Evolutionary conservation across 2,329 filamentous ascomycete species (phyloP).

Genomic region (Colletotrichum sp.): DNA sequence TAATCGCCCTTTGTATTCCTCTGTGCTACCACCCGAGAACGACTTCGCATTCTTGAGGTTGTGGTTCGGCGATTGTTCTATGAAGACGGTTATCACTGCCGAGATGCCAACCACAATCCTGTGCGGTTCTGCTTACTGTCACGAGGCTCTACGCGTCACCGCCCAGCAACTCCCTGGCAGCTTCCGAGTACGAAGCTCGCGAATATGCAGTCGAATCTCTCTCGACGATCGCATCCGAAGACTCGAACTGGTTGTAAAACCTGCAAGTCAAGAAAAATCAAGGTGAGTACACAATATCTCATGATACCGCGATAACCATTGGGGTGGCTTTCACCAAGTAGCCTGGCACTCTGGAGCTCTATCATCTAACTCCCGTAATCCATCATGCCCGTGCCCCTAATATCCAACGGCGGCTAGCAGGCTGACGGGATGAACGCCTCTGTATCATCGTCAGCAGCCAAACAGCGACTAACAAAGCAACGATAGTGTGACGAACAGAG

Average conservation of each 20-base stretch:
- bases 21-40: neutral
- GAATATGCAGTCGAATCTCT: conserved; percentile 19
- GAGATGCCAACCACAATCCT: neutral
- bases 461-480: neutral
- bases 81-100: neutral
- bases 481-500: conserved; percentile 43
- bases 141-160: neutral
- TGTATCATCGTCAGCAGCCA: neutral
- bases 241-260: conserved; percentile 42
- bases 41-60: neutral
- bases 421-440: neutral
- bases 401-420: neutral
- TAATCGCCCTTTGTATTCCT: neutral
- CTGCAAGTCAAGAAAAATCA: conserved; percentile 46
- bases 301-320: too few species aligned
- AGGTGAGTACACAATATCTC: conserved; percentile 28
- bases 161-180: neutral
- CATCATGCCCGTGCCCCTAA: neutral
- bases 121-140: neutral
- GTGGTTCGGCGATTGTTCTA: neutral
- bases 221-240: conserved; percentile 28
- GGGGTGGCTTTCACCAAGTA: neutral
- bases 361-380: neutral
- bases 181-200: conserved; percentile 10
- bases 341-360: neutral